Evolutionary conservation across 768 basidiomycete genomes (phyloP).

Genomic region (Chalciporus pseudorubinellus): DNA sequence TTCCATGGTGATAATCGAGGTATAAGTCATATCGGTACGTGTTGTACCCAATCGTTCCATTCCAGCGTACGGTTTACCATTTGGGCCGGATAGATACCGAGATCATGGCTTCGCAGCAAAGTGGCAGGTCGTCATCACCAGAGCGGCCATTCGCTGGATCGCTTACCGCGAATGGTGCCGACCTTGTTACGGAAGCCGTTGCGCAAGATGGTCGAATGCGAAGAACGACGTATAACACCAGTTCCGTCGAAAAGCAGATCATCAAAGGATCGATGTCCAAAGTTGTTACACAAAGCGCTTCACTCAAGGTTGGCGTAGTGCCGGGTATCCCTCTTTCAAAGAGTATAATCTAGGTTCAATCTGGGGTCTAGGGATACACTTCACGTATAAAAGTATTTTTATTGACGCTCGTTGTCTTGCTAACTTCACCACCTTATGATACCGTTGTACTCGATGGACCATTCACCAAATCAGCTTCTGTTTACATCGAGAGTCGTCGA

Average conservation of each 20-base stretch:
- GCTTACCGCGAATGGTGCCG: slow-evolving; percentile 36
- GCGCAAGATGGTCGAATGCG: slow-evolving; percentile 42
- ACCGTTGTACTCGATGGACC: slow-evolving; percentile 9
- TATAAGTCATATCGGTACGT: slow-evolving; percentile 53
- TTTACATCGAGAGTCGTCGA: slow-evolving; percentile 1
- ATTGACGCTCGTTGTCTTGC: slow-evolving; percentile 4
- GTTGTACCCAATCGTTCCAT: slow-evolving; percentile 1
- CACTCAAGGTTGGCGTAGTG: slow-evolving; percentile 7
- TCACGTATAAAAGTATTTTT: slow-evolving; percentile 16
- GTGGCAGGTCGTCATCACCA: slow-evolving; percentile 19
- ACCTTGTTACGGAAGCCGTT: slow-evolving; percentile 36
- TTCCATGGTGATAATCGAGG: slow-evolving; percentile 57
- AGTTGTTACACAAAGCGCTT: slow-evolving; percentile 38
- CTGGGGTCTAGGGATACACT: background rate
- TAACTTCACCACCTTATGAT: slow-evolving; percentile 11
- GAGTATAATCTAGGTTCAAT: slow-evolving; percentile 6
- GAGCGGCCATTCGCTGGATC: slow-evolving; percentile 25
- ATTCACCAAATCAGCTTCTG: slow-evolving; percentile 8
- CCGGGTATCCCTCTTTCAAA: slow-evolving; percentile 15
- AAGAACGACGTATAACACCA: slow-evolving; percentile 37
- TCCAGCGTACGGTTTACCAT: slow-evolving; percentile 6
- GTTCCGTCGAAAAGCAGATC: slow-evolving; percentile 45
- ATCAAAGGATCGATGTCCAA: slow-evolving; percentile 57
- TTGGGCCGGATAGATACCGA: slow-evolving; percentile 19
- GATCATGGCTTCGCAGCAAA: slow-evolving; percentile 15